These are phyloP conservation scores for Pythium brassicae DNA, from an alignment of 352 stramenopile genomes.

Conservation along the genomic window DNA sequence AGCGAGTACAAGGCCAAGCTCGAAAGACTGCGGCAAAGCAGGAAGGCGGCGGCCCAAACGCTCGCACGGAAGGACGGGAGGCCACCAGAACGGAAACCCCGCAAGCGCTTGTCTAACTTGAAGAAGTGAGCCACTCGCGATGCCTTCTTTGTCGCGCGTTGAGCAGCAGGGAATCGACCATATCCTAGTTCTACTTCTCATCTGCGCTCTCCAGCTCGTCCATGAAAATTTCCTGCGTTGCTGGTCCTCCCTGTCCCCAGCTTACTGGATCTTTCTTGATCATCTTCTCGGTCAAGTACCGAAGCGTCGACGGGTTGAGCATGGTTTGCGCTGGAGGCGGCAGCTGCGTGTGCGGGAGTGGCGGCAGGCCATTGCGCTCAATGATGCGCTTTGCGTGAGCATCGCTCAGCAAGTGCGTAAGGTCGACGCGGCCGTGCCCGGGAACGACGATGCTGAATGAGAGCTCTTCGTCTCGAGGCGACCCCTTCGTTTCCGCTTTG, in stretches of 20 bases:
- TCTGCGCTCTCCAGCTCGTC: conserved; percentile 23
- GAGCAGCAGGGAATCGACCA: no score
- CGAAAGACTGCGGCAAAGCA: conserved; percentile 30
- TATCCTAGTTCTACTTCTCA: conserved; percentile 25
- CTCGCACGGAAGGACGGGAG: neutral
- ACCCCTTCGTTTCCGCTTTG: conserved; percentile 26
- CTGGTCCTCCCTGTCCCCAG: conserved; percentile 11
- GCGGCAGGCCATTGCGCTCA: conserved; percentile 21
- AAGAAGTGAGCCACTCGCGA: neutral
- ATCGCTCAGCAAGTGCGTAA: conserved; percentile 50
- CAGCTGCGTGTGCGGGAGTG: conserved; percentile 11
- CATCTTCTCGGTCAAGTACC: conserved; percentile 51
- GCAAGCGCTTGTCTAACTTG: neutral
- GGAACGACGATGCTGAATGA: conserved; percentile 31
- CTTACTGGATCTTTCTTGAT: conserved; percentile 33
- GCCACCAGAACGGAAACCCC: neutral
- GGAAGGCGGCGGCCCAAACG: conserved; percentile 21
- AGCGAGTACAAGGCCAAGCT: conserved; percentile 57
- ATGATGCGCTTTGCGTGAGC: conserved; percentile 36
- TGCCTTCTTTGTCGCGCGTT: no score
- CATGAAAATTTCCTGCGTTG: conserved; percentile 30
- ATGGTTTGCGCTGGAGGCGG: conserved; percentile 26
- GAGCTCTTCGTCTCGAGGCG: neutral
- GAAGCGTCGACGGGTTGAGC: conserved; percentile 51
- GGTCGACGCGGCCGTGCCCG: conserved; percentile 39